Base-by-base conservation (phyloP, 441 rosid genomes). In the Sinapis alba region DNA sequence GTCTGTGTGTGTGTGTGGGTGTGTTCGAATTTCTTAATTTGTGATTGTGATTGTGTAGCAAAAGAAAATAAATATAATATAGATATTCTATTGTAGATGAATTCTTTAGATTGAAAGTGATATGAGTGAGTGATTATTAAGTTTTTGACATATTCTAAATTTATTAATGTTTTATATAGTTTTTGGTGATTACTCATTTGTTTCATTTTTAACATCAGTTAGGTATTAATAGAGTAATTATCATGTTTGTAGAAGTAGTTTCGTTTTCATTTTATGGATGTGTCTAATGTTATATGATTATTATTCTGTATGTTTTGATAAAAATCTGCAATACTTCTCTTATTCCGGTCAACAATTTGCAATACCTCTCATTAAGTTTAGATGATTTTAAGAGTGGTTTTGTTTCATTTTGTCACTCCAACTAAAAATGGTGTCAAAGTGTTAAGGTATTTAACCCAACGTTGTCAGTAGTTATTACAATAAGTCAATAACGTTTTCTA, bases 1-100 rank as follows among this genome's bases (percentile, higher is more conserved):
- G 11, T 65, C 21, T 54, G 72, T 60, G 57, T 64, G 36, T 54
- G 72, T 60, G 57, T 64, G 36, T 16, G 24, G 4, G 62, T 41
- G 66, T 61, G 72, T 65, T 30, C 11, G 30, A 30, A 30, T 51
- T 1, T 67, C 13, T 47, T 59, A 60, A 38, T 13, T 67, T 74
- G 27, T 74, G 3, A 5, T 18, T 18, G 23, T 51, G 57, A 51
- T 45, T 59, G 68, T 59, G 56, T 50, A 50, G 21, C 56, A 50
- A 16, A 50, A 16, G 20, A 50, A 16, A 45, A 32, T 32, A 12
- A 30, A 47, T 32, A 47, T 13, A 56, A 50, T 50, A 51, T 57
- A 28, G 30, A 65, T 63, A 51, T 32, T 68, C 27, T 59, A 3
- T 58, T 26, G 7, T 26, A 58, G 62, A 58, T 58, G 62, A 26